These are phyloP conservation scores for Curvularia lunata DNA, from an alignment of 2,329 filamentous ascomycete species.

Conservation along the genomic window DNA sequence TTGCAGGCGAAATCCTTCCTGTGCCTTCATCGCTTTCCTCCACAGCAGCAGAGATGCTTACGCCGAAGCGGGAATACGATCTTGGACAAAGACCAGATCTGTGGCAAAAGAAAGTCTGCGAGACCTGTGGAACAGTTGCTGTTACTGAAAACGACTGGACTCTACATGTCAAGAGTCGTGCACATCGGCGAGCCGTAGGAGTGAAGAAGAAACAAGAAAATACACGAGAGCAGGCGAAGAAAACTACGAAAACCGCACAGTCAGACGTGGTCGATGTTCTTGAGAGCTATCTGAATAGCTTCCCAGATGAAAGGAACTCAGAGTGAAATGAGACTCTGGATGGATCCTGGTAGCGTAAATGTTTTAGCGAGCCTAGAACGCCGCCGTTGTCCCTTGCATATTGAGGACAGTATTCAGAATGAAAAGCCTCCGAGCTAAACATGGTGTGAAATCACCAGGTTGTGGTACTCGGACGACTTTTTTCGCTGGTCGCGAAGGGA, in stretches of 20 bases:
- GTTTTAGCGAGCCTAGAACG: neutral
- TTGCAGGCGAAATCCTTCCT: constrained; percentile 61
- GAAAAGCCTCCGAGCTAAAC: neutral
- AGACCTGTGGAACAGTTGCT: constrained; percentile 68
- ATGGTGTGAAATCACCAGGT: neutral
- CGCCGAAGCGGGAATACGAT: constrained; percentile 61
- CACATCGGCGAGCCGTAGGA: constrained; percentile 55
- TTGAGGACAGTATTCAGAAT: neutral
- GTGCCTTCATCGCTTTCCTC: constrained; percentile 61
- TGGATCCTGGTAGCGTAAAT: neutral
- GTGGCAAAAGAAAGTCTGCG: constrained; percentile 67
- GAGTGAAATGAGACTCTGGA: neutral
- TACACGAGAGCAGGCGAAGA: constrained; percentile 3
- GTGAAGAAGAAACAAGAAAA: constrained; percentile 38
- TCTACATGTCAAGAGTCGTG: constrained; percentile 61
- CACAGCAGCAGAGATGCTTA: constrained; percentile 63
- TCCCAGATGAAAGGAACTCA: constrained; percentile 9
- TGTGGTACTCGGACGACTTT: neutral
- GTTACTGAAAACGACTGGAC: constrained; percentile 65
- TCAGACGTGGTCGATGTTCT: constrained; percentile 33
- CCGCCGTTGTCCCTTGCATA: constrained; percentile 1
- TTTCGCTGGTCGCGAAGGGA: neutral
- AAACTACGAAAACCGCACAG: constrained; percentile 6
- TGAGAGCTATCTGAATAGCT: constrained; percentile 26
- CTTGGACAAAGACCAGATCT: constrained; percentile 52